phyloP scores from a whole-genome alignment of 2,329 filamentous ascomycete genomes.

The Shiraia bambusicola region DNA sequence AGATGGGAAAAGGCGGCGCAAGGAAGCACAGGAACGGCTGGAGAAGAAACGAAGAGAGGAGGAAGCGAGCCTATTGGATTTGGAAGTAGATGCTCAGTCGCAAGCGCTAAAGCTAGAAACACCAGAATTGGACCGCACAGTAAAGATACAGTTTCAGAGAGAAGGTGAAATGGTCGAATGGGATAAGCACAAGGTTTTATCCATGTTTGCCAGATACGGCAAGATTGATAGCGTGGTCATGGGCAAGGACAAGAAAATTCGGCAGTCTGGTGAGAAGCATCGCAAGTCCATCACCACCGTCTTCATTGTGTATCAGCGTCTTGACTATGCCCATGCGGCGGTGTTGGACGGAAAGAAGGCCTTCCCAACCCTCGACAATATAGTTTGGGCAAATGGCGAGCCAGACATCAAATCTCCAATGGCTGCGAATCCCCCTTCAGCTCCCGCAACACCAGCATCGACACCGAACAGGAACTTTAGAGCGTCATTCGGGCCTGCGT shows the following conservation, averaged over 20 bases:
- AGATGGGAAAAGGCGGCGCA: conserved; percentile 55
- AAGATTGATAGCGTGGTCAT: conserved; percentile 57
- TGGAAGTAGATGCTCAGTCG: conserved; percentile 21
- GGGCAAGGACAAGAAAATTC: conserved; percentile 58
- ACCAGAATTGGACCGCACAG: conserved; percentile 56
- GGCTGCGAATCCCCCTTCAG: conserved; percentile 15
- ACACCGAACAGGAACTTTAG: conserved; percentile 32
- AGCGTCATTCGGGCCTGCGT: conserved; percentile 26
- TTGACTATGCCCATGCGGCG: conserved; percentile 60
- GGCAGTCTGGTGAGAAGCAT: conserved; percentile 52
- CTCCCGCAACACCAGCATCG: conserved; percentile 33
- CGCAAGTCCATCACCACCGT: conserved; percentile 56
- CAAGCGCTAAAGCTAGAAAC: conserved; percentile 38
- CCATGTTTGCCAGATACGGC: conserved; percentile 58
- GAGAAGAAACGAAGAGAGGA: conserved; percentile 57
- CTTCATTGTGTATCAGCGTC: conserved; percentile 58
- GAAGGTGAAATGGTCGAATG: conserved; percentile 49
- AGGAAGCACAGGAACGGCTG: conserved; percentile 56
- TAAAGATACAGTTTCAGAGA: conserved; percentile 59
- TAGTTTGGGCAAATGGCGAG: conserved; percentile 57
- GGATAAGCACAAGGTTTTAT: conserved; percentile 50
- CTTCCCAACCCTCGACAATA: conserved; percentile 55
- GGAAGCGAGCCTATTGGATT: conserved; percentile 34
- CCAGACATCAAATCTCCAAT: conserved; percentile 48
- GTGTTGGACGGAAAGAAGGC: conserved; percentile 54